Conservation (phyloP, 2,329 filamentous ascomycete genomes). For the Claviceps sorghi region DNA sequence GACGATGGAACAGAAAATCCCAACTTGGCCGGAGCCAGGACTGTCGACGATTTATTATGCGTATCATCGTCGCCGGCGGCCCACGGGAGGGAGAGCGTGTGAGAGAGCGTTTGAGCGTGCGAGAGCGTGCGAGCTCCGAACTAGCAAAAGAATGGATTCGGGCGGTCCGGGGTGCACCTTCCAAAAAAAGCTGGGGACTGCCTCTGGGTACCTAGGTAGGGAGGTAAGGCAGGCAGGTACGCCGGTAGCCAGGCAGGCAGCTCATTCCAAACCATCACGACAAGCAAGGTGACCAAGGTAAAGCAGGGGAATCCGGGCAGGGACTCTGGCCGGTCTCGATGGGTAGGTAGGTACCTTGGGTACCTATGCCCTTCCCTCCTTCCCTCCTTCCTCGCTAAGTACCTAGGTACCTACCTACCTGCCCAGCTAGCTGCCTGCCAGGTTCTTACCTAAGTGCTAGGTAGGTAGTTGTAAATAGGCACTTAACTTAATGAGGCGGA, state of each 20-base stretch:
- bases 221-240: neutral
- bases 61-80: neutral
- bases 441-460: too few species aligned
- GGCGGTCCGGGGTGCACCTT: neutral
- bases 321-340: neutral
- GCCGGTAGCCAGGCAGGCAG: neutral
- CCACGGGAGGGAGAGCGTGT: too few species aligned
- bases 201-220: too few species aligned
- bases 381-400: too few species aligned
- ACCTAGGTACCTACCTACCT: too few species aligned
- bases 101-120: too few species aligned
- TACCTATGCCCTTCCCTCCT: neutral
- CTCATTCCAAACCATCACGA: neutral
- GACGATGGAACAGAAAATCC: neutral
- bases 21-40: neutral
- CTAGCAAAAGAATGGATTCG: neutral
- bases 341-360: too few species aligned
- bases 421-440: too few species aligned
- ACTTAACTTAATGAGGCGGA: too few species aligned
- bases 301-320: neutral
- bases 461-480: too few species aligned
- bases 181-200: neutral
- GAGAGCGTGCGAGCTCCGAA: neutral
- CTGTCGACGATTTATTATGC: neutral
- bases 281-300: neutral